Evolutionary conservation across 192 early-diverging fungal species (phyloP), one percentile per base, ranked within the genome.

Genomic region (Geranomyces variabilis): DNA sequence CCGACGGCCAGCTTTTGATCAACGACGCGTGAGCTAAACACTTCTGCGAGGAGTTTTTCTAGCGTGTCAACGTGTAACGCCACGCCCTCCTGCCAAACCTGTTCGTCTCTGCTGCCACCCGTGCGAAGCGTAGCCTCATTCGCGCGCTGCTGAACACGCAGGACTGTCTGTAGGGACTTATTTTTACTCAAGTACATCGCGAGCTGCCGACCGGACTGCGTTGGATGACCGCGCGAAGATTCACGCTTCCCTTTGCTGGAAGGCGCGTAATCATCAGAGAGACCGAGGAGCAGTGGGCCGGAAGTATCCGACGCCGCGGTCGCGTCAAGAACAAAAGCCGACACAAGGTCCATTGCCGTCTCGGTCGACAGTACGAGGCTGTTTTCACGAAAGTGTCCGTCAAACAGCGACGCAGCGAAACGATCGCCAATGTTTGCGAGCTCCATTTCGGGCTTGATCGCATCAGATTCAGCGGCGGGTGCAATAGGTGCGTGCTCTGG

Each of bases 341-440:
- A 68, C 7, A 59, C 77, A 15, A 83, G 73, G 0, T 47, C 69
- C 88, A 91, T 87, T 4, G 87, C 71, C 45, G 71, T 71, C 14
- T 68, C 77, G 0, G 89, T 88, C 17, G 86, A 83, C 22, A 91
- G 76, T 10, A 91, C 88, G 4, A 90, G 77, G 1, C 85, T 84
- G 13, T 75, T 82, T 69, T 90, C 90, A 8, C 72, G 60, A 67
- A 84, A 90, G 13, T 76, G 28, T 62, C 81, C 82, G 17, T 67
- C 19, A 59, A 88, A 90, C 13, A 90, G 75, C 22, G 70, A 55
- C 0, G 45, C n/a, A 8, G 61, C 70, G 73, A 67, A 81, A 21
- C 58, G 55, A 45, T 82, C 79, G 24, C 67, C 66, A 41, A 82
- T 68, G 57, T 70, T 82, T 17, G 79, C 69, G 15, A 77, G 31